Percentiles rank a stretch among this genome's conserved stretches.
These are phyloP conservation scores for Orbilia quercus DNA, from an alignment of 2,329 filamentous ascomycete species.

Conservation along the genomic window DNA sequence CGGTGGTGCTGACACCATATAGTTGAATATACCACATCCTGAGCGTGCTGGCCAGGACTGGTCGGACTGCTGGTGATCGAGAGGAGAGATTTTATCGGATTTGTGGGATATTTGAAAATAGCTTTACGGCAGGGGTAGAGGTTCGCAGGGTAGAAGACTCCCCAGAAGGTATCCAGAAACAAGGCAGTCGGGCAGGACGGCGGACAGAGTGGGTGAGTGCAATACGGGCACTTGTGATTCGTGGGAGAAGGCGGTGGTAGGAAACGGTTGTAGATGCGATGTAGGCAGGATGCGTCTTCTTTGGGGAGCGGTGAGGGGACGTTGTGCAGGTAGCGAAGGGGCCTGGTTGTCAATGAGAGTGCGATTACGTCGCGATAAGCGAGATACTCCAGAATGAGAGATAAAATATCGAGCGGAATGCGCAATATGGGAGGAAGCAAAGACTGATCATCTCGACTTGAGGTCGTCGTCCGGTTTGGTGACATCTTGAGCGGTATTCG, in stretches of 20 bases:
- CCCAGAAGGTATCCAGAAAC: conserved; percentile 12
- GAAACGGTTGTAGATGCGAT: conserved; percentile 10
- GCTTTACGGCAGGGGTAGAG: conserved; percentile 16
- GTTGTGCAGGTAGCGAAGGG: conserved; percentile 2
- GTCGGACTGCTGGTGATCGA: not conserved
- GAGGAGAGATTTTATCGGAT: not conserved
- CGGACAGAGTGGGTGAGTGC: conserved; percentile 28
- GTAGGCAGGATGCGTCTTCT: conserved; percentile 4
- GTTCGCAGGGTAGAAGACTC: conserved; percentile 22
- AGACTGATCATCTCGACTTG: too few species aligned
- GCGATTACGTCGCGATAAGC: conserved; percentile 19
- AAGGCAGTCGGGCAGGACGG: conserved; percentile 23
- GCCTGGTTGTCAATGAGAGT: conserved; percentile 15
- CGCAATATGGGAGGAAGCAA: not conserved
- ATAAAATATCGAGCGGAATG: conserved; percentile 20
- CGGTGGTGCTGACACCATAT: conserved; percentile 39
- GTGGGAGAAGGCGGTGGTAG: conserved; percentile 1
- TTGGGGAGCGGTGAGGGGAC: not conserved
- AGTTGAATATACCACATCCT: conserved; percentile 11
- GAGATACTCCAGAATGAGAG: conserved; percentile 25
- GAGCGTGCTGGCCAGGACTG: too few species aligned
- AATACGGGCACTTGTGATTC: conserved; percentile 23
- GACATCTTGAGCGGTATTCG: conserved; percentile 1
- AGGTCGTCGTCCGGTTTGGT: conserved; percentile 1
- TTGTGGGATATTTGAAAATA: conserved; percentile 15